Conservation (phyloP, 208 protist genomes). For the Blastocrithidia nonstop region DNA sequence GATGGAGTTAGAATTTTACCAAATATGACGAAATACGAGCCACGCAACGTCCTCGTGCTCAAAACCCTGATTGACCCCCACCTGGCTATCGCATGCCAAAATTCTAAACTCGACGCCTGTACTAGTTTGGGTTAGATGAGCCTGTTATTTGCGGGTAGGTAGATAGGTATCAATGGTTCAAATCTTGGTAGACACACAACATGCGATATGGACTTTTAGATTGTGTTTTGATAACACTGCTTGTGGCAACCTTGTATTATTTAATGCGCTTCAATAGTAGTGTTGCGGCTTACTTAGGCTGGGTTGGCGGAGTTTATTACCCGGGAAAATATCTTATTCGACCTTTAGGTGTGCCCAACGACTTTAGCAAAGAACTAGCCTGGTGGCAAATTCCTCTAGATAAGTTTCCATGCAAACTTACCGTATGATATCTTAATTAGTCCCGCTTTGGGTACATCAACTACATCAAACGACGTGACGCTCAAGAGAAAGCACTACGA, state of each 20-base stretch:
- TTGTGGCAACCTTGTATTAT: constrained; percentile 54
- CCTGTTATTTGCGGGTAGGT: constrained; percentile 65
- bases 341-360: constrained; percentile 56
- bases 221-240: constrained; percentile 12
- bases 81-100: constrained; percentile 74
- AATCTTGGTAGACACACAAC: constrained; percentile 72
- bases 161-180: constrained; percentile 80
- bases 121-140: constrained; percentile 70
- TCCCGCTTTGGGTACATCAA: constrained; percentile 68
- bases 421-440: constrained; percentile 69
- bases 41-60: constrained; percentile 66
- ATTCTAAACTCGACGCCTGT: constrained; percentile 75
- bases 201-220: constrained; percentile 69
- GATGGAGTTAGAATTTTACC: constrained; percentile 72
- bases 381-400: constrained; percentile 82
- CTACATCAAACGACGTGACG: constrained; percentile 63
- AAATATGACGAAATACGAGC: constrained; percentile 81
- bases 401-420: constrained; percentile 71
- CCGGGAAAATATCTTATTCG: constrained; percentile 48
- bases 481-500: constrained; percentile 31
- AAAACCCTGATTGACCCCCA: constrained; percentile 79
- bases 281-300: constrained; percentile 37
- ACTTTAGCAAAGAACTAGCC: constrained; percentile 53
- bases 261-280: constrained; percentile 40
- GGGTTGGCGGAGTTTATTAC: constrained; percentile 78